Evolutionary conservation across 163 green algal species (phyloP).

Genomic region (Smithsoniella earleae): DNA sequence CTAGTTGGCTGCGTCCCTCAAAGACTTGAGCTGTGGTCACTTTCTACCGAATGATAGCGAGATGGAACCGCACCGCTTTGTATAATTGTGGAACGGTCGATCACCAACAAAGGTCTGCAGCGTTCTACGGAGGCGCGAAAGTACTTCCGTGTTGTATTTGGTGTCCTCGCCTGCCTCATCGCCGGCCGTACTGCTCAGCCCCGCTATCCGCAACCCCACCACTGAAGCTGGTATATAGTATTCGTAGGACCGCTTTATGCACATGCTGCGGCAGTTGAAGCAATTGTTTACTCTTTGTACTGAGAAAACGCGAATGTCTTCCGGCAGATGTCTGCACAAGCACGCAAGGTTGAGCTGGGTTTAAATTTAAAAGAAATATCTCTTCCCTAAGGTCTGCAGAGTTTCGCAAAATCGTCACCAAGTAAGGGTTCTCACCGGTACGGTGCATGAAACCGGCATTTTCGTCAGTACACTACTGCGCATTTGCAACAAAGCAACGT

Average conservation of each 20-base stretch:
- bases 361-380: too few species aligned
- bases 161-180: background rate
- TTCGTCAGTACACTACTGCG: too few species aligned
- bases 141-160: constrained; percentile 35
- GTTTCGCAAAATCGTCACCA: too few species aligned
- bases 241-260: constrained; percentile 55
- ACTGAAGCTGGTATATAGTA: constrained; percentile 67
- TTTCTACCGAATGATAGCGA: too few species aligned
- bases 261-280: constrained; percentile 58
- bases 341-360: background rate
- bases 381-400: too few species aligned
- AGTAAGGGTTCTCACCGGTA: too few species aligned
- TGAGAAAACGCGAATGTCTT: constrained; percentile 53
- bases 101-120: constrained; percentile 49
- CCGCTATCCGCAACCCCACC: constrained; percentile 46
- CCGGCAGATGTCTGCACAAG: constrained; percentile 55
- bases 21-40: too few species aligned
- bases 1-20: too few species aligned
- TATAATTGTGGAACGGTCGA: constrained; percentile 78
- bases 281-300: constrained; percentile 65
- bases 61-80: constrained; percentile 35
- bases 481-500: background rate
- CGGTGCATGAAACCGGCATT: too few species aligned
- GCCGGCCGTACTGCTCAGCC: background rate
- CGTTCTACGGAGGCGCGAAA: constrained; percentile 45